Conservation (phyloP, 345 rosid genomes). For the Odontarrhena argentea region DNA sequence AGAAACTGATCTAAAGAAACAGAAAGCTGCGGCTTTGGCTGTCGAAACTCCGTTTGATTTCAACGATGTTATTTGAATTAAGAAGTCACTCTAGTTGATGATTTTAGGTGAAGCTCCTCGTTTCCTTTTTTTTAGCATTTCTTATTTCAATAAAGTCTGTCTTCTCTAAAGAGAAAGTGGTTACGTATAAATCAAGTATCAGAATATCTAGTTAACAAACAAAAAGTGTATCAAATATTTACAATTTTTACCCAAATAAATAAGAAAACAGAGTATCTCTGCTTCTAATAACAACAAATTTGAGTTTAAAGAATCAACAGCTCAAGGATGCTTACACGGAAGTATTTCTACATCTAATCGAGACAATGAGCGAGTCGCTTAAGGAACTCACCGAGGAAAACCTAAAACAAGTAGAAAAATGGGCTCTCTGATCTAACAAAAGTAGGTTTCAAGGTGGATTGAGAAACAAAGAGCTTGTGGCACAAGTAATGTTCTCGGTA, state of each 20-base stretch:
- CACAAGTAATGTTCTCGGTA: not conserved
- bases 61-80: slow-evolving; percentile 30
- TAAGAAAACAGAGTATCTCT: not conserved
- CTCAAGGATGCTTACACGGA: slow-evolving; percentile 10
- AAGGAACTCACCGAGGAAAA: not conserved
- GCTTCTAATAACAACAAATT: not conserved
- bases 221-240: too few species aligned
- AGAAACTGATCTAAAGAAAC: slow-evolving; percentile 38
- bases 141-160: not conserved
- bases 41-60: slow-evolving; percentile 23
- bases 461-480: not conserved
- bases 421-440: slow-evolving; percentile 5
- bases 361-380: not conserved
- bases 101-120: not conserved
- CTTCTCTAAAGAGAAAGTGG: not conserved
- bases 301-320: not conserved
- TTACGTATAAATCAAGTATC: not conserved
- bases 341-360: slow-evolving; percentile 6
- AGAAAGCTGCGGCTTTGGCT: slow-evolving; percentile 30
- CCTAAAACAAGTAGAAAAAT: not conserved
- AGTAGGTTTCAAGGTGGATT: slow-evolving; percentile 16
- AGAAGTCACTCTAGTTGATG: not conserved
- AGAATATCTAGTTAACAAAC: too few species aligned
- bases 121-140: not conserved
- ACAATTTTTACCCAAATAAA: not conserved